phyloP scores from a whole-genome alignment of 2,329 filamentous ascomycete species.

The Biscogniauxia mediterranea region DNA sequence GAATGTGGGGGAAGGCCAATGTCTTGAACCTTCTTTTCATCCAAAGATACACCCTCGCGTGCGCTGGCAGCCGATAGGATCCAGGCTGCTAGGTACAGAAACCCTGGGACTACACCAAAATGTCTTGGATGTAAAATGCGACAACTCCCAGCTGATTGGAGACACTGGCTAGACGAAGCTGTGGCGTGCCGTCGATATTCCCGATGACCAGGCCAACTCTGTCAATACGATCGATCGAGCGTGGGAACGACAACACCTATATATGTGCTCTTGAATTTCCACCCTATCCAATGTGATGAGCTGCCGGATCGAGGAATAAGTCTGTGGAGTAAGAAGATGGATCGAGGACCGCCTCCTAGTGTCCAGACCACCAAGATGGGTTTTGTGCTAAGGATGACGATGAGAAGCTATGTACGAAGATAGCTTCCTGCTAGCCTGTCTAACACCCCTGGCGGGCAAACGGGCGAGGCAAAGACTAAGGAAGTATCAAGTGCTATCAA shows the following conservation, averaged over 20 bases:
- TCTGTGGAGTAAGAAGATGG: background rate
- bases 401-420: slow-evolving; percentile 3
- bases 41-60: slow-evolving; percentile 2
- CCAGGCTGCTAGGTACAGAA: slow-evolving; percentile 16
- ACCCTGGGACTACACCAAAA: slow-evolving; percentile 22
- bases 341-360: background rate
- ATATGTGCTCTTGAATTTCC: background rate
- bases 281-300: background rate
- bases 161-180: slow-evolving; percentile 22
- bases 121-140: slow-evolving; percentile 27
- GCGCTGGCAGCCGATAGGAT: slow-evolving; percentile 4
- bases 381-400: slow-evolving; percentile 1
- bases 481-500: background rate
- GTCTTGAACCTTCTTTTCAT: slow-evolving; percentile 14
- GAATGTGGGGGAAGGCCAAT: slow-evolving; percentile 17
- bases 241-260: slow-evolving; percentile 1
- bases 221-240: slow-evolving; percentile 4
- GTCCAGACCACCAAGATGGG: background rate
- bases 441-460: background rate
- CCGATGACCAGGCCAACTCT: slow-evolving; percentile 7
- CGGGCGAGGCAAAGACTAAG: background rate
- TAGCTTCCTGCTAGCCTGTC: slow-evolving; percentile 8
- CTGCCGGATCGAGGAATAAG: background rate
- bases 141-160: slow-evolving; percentile 24
- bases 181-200: slow-evolving; percentile 23